Base-by-base conservation (phyloP, 495 filamentous ascomycete species). In the Penicillium canescens region DNA sequence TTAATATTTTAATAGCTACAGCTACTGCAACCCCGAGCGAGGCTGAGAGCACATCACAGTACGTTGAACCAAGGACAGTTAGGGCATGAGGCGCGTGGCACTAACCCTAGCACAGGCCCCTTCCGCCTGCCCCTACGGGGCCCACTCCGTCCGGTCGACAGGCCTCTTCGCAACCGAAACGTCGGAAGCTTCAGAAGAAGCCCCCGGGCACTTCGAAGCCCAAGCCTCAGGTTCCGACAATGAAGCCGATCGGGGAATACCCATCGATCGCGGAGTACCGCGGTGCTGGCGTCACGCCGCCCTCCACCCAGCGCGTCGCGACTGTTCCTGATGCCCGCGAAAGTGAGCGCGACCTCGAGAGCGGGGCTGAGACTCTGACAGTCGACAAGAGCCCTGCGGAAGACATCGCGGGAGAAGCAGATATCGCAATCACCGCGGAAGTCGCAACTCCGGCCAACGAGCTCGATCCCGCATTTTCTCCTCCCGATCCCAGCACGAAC, bases 191-290 rank as follows among this genome's bases (percentile, higher is more conserved):
- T 49, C 48, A 46, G 31, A 50, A 61, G 50, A 50, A 57, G 51
- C 46, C 50, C 46, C 39, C 46, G 42, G 35, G 48, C 56, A 23
- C 42, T 44, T 56, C 51, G 26, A 26, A 31, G 47, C 42, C 50
- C 42, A 57, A 38, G n/a, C 12, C 37, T 28, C 21, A 13, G 24
- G 40, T 42, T 41, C 36, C 16, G 14, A 62, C 52, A 50, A 66
- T 66, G 63, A 61, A 48, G 55, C 63, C 63, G 52, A 59, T 66
- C 20, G 63, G 63, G 23, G 40, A 64, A 42, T 66, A 64, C 41
- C 63, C 63, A 33, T 61, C 63, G 33, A 23, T 13, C 13, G 57
- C 55, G 21, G 63, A 66, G 40, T 66, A 66, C 43, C 57, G 58
- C 33, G 53, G 47, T 40, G 63, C 49, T 13, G 61, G 57, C 16